Percentiles rank a stretch among this genome's conserved stretches.
These are phyloP conservation scores for Scheffersomyces stambukii DNA, from an alignment of 1,139 yeast genomes.

Conservation along the genomic window DNA sequence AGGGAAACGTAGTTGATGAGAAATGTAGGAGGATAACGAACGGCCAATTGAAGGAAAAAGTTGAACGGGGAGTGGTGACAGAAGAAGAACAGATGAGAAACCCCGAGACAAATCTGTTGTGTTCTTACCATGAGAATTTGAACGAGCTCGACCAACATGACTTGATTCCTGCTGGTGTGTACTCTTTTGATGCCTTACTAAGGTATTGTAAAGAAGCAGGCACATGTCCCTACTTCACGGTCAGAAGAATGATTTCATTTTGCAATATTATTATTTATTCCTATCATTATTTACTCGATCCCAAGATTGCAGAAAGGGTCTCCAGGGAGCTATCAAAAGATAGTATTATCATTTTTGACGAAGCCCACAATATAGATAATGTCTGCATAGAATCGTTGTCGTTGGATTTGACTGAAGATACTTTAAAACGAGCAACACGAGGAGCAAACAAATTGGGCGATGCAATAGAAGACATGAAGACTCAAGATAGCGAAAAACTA, in stretches of 20 bases:
- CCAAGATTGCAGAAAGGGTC: slow-evolving; percentile 94
- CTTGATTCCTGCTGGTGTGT: slow-evolving; percentile 87
- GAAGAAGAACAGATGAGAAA: slow-evolving; percentile 44
- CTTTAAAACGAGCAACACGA: slow-evolving; percentile 40
- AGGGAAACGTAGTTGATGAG: slow-evolving; percentile 94
- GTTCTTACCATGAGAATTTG: slow-evolving; percentile 87
- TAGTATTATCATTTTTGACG: slow-evolving; percentile 92
- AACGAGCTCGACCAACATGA: slow-evolving; percentile 84
- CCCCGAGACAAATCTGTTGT: slow-evolving; percentile 33
- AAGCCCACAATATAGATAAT: slow-evolving; percentile 97
- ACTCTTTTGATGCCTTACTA: slow-evolving; percentile 80
- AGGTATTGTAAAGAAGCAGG: slow-evolving; percentile 72
- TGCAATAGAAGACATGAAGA: slow-evolving; percentile 79
- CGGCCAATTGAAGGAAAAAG: slow-evolving; percentile 73
- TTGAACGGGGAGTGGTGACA: slow-evolving; percentile 55
- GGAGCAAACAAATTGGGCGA: slow-evolving; percentile 77
- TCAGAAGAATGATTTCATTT: slow-evolving; percentile 94
- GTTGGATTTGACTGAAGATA: slow-evolving; percentile 59
- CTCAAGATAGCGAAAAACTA: slow-evolving; percentile 74
- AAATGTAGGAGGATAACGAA: slow-evolving; percentile 92
- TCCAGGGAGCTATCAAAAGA: slow-evolving; percentile 90
- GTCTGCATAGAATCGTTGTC: slow-evolving; percentile 96
- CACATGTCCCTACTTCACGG: slow-evolving; percentile 95
- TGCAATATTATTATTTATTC: slow-evolving; percentile 95
- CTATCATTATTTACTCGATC: slow-evolving; percentile 92